Evolutionary conservation across 2,329 filamentous ascomycete genomes (phyloP).

Genomic region (Thermothelomyces thermophilus): DNA sequence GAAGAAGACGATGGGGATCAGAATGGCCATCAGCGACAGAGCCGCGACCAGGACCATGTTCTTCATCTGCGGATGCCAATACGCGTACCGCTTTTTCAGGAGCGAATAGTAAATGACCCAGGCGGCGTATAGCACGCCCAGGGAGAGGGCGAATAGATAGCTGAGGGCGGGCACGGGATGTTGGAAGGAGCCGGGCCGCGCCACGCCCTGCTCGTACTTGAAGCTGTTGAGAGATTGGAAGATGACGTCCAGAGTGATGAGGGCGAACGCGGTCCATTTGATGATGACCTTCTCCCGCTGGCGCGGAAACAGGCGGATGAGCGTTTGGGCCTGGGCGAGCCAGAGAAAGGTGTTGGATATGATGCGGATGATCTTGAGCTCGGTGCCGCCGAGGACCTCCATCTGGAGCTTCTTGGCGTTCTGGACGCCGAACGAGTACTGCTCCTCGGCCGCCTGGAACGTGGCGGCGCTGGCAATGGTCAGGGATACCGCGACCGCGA

Average conservation of each 20-base stretch:
- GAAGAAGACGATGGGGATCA: slow-evolving; percentile 89
- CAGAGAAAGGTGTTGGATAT: slow-evolving; percentile 95
- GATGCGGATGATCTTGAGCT: slow-evolving; percentile 83
- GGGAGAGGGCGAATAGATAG: slow-evolving; percentile 81
- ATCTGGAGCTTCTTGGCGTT: slow-evolving; percentile 70
- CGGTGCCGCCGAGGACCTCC: slow-evolving; percentile 73
- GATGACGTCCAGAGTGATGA: slow-evolving; percentile 83
- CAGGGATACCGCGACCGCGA: slow-evolving; percentile 73
- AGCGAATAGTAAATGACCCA: slow-evolving; percentile 92
- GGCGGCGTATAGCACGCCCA: slow-evolving; percentile 81
- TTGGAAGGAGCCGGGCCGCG: slow-evolving; percentile 67
- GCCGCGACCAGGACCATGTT: slow-evolving; percentile 78
- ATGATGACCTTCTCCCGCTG: slow-evolving; percentile 98
- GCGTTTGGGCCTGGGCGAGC: slow-evolving; percentile 93
- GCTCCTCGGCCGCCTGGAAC: slow-evolving; percentile 72
- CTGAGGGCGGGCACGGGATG: slow-evolving; percentile 87
- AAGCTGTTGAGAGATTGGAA: slow-evolving; percentile 94
- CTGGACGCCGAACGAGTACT: slow-evolving; percentile 74
- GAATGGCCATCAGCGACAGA: slow-evolving; percentile 71
- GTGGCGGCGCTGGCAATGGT: slow-evolving; percentile 92
- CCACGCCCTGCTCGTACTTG: slow-evolving; percentile 42
- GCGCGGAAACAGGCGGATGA: slow-evolving; percentile 91
- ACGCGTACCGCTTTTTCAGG: slow-evolving; percentile 87
- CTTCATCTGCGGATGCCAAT: slow-evolving; percentile 83
- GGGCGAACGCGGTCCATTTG: slow-evolving; percentile 94